Percentiles rank a stretch among this genome's conserved stretches.
Evolutionary conservation across 2,329 filamentous ascomycete genomes (phyloP).

Genomic region (Alternaria gansuensis): DNA sequence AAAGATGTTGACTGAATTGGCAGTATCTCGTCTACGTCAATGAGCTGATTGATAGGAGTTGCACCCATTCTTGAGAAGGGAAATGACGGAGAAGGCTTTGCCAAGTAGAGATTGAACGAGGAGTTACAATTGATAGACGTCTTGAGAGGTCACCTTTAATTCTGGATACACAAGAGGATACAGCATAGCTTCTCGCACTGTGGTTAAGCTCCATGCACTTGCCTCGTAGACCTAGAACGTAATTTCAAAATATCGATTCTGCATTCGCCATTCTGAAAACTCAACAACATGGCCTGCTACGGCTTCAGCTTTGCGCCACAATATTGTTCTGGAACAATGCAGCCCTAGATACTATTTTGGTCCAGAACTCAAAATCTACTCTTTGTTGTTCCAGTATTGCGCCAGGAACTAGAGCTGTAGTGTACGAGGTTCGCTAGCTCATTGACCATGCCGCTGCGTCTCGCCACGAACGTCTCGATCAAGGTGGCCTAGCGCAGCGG

Average conservation of each 20-base stretch:
- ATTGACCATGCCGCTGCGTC: not conserved
- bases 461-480: not conserved
- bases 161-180: not conserved
- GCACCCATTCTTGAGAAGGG: not conserved
- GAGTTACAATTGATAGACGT: not conserved
- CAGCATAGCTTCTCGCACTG: not conserved
- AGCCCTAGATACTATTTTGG: not conserved
- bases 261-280: not conserved
- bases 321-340: conserved; percentile 1
- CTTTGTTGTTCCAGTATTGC: not conserved
- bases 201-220: not conserved
- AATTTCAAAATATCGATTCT: conserved; percentile 3
- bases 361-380: not conserved
- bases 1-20: not conserved
- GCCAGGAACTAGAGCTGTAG: not conserved
- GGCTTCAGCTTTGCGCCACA: conserved; percentile 10
- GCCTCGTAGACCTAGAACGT: not conserved
- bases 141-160: not conserved
- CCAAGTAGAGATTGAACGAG: not conserved
- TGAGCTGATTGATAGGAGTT: not conserved
- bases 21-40: not conserved
- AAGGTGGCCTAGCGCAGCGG: not conserved
- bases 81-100: not conserved
- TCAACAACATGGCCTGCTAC: not conserved
- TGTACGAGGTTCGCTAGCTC: not conserved